Conservation (phyloP, 148 eudicot species). For the Rhododendron molle region DNA sequence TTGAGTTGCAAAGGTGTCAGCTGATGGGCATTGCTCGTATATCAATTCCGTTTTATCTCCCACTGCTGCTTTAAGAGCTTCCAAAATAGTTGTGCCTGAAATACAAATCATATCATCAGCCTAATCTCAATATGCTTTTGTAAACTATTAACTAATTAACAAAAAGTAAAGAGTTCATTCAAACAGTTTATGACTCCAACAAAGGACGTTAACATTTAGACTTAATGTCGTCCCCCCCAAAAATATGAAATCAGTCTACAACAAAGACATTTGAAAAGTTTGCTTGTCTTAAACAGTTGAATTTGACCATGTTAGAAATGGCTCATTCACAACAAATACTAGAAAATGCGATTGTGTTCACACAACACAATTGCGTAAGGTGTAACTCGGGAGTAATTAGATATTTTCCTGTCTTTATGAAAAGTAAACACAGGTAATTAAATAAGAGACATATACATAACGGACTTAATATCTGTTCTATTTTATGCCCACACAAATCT, state of each 20-base stretch:
- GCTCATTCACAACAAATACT: not conserved
- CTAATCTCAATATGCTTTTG: not conserved
- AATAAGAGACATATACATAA: not conserved
- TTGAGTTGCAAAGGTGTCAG: constrained; percentile 47
- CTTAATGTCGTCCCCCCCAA: not conserved
- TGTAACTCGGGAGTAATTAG: not conserved
- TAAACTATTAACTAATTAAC: not conserved
- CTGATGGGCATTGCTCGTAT: constrained; percentile 58
- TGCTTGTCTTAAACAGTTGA: not conserved
- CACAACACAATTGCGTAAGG: not conserved
- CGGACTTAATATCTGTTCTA: not conserved
- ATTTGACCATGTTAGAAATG: not conserved
- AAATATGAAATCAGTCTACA: not conserved
- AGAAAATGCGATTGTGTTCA: not conserved
- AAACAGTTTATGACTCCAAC: not conserved
- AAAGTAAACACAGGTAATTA: not conserved
- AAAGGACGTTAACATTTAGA: not conserved
- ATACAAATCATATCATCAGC: not conserved
- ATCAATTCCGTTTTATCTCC: constrained; percentile 57
- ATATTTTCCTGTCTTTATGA: not conserved
- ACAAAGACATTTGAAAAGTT: not conserved
- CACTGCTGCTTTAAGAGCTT: constrained; percentile 56
- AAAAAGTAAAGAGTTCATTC: not conserved
- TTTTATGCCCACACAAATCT: not conserved
- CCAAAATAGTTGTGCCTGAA: constrained; percentile 84